A percentile compares a stretch with the other conserved stretches of the same genome.
phyloP scores from a whole-genome alignment of 1,284 basidiomycete species.

The Apiotrichum porosum region DNA sequence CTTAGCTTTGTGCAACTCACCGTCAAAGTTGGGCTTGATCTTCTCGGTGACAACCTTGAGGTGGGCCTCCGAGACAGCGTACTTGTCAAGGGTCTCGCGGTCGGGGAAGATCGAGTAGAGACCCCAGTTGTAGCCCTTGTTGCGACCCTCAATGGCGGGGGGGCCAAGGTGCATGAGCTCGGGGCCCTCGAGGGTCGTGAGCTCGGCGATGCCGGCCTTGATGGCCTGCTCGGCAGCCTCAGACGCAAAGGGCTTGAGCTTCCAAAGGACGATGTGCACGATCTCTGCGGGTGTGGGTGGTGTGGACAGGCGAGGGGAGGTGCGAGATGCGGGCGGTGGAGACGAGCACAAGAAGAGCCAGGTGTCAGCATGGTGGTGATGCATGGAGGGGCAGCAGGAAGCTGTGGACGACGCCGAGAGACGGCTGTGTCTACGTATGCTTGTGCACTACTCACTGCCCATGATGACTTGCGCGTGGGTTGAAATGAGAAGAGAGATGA shows the following conservation, averaged over 20 bases:
- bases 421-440: too few species aligned
- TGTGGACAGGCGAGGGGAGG: not conserved
- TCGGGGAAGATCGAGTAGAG: slow-evolving; percentile 45
- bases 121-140: slow-evolving; percentile 47
- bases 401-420: too few species aligned
- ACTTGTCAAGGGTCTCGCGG: slow-evolving; percentile 37
- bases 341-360: not conserved
- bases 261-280: slow-evolving; percentile 48
- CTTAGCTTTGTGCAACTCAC: too few species aligned
- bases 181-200: slow-evolving; percentile 41
- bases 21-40: slow-evolving; percentile 38
- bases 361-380: too few species aligned
- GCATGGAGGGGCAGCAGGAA: too few species aligned
- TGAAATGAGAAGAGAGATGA: too few species aligned
- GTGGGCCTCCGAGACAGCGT: slow-evolving; percentile 44
- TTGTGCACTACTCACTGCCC: too few species aligned
- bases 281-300: slow-evolving; percentile 28
- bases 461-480: too few species aligned
- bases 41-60: slow-evolving; percentile 38
- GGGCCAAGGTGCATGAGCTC: slow-evolving; percentile 34
- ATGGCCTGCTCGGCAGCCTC: slow-evolving; percentile 26
- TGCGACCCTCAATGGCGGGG: slow-evolving; percentile 39
- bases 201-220: slow-evolving; percentile 29
- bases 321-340: not conserved
- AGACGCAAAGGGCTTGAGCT: slow-evolving; percentile 32